Evolutionary conservation across 2,329 filamentous ascomycete genomes (phyloP), one percentile per base, ranked within the genome.

Genomic region (Fusarium beomiforme): DNA sequence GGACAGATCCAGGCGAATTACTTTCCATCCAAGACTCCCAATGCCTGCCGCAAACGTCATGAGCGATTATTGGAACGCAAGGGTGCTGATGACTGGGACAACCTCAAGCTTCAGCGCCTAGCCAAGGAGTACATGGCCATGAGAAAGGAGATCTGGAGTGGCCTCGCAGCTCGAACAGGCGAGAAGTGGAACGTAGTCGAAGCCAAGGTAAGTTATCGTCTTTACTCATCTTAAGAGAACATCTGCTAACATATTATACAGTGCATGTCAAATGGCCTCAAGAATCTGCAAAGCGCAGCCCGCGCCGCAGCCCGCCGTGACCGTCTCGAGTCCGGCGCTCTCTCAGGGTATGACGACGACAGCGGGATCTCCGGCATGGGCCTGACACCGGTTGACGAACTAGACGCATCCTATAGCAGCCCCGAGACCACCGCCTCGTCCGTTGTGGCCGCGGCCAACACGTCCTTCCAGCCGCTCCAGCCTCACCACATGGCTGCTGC

Each of bases 1-100:
- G 88, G 89, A 58, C 91, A 93, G 75, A 96, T 97, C 78, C 91
- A 94, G 75, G 85, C 86, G 67, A 88, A 87, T 68, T 89, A 93
- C 81, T 97, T 97, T 79, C 92, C 91, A 2, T 86, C 82, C 79
- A 97, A 97, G 84, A 90, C 89, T 12, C 84, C 91, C 64, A 96
- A 96, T 79, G 94, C 94, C 21, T 97, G 94, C 82, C 92, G 94
- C 71, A 97, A 97, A 83, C 89, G 94, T 59, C 93, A 97, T 76
- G 94, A 97, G 82, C 88, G 94, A 42, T 83, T 97, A 72, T 91
- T 95, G 86, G 92, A 95, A 82, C 89, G 91, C 72, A 87, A 86
- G 78, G 90, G 90, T 63, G 88, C 90, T 50, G 91, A 93, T 75
- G 92, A 95, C 76, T 96, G 93, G 91, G 92, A 95, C 75, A 88